Conservation (phyloP, 352 stramenopile species). For the Phytopythium kandeliae region DNA sequence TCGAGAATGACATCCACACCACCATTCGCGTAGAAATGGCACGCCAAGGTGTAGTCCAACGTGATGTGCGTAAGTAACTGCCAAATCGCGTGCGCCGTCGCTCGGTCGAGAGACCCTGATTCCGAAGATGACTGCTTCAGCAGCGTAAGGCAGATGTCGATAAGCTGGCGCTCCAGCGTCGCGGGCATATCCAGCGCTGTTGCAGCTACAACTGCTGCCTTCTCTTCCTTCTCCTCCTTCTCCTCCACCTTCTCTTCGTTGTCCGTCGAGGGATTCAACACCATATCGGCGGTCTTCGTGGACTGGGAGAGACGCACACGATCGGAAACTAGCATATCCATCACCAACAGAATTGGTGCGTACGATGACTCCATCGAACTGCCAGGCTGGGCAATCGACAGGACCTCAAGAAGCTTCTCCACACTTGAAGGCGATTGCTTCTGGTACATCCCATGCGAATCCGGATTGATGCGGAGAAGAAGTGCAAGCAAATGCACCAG, state of each 20-base stretch:
- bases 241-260: conserved; percentile 10
- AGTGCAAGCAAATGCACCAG: conserved; percentile 65
- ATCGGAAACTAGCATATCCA: conserved; percentile 51
- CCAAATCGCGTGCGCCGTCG: conserved; percentile 59
- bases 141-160: conserved; percentile 30
- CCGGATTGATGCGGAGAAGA: conserved; percentile 52
- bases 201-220: background rate
- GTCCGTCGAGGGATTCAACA: background rate
- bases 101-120: conserved; percentile 7
- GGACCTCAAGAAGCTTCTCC: conserved; percentile 33
- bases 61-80: conserved; percentile 67
- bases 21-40: conserved; percentile 37
- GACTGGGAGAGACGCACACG: background rate
- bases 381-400: conserved; percentile 13
- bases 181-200: background rate
- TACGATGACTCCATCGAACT: conserved; percentile 24
- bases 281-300: background rate
- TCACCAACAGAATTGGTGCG: conserved; percentile 52
- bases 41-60: conserved; percentile 68
- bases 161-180: conserved; percentile 29
- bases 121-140: conserved; percentile 15
- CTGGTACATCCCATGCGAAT: conserved; percentile 29
- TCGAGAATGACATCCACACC: conserved; percentile 60
- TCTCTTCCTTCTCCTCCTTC: conserved; percentile 10
- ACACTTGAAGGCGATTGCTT: conserved; percentile 41